These are phyloP conservation scores for Galeopsis tetrahit DNA, from an alignment of 257 asterid species.

Conservation along the genomic window DNA sequence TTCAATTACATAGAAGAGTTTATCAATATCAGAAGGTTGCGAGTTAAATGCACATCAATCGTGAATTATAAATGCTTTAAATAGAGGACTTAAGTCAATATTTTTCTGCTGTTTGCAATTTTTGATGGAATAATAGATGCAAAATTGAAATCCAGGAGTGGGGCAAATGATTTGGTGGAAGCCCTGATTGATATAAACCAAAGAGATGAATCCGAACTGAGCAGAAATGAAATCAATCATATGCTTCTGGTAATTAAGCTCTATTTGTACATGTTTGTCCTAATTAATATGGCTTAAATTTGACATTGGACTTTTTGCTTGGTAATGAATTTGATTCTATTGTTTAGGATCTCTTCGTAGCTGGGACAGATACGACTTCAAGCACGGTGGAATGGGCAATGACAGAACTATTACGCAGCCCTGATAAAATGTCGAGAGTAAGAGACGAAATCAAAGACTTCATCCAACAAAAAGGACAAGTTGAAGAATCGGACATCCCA, in stretches of 20 bases:
- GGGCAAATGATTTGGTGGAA: slow-evolving; percentile 42
- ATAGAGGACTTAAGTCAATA: too few relatives aligned
- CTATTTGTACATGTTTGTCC: too few relatives aligned
- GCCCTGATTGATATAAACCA: slow-evolving; percentile 39
- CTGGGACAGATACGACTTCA: slow-evolving; percentile 40
- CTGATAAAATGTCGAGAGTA: slow-evolving; percentile 21
- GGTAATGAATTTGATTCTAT: too few relatives aligned
- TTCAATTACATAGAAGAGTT: too few relatives aligned
- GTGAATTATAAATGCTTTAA: too few relatives aligned
- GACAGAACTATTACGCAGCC: slow-evolving; percentile 40
- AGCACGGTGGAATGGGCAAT: slow-evolving; percentile 48
- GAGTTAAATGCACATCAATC: too few relatives aligned
- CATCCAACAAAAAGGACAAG: background rate
- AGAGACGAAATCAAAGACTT: slow-evolving; percentile 29
- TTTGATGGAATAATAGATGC: slow-evolving; percentile 43
- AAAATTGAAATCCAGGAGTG: slow-evolving; percentile 35
- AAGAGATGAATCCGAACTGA: slow-evolving; percentile 33
- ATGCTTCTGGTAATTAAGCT: slow-evolving; percentile 31
- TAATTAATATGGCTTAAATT: background rate
- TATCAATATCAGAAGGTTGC: too few relatives aligned
- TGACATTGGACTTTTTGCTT: background rate
- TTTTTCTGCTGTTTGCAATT: too few relatives aligned
- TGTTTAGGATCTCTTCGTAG: slow-evolving; percentile 32
- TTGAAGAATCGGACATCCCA: slow-evolving; percentile 40
- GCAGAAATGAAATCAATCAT: slow-evolving; percentile 35